phyloP scores from a whole-genome alignment of 2,329 filamentous ascomycete genomes.

The Ilyonectria mors-panacis region DNA sequence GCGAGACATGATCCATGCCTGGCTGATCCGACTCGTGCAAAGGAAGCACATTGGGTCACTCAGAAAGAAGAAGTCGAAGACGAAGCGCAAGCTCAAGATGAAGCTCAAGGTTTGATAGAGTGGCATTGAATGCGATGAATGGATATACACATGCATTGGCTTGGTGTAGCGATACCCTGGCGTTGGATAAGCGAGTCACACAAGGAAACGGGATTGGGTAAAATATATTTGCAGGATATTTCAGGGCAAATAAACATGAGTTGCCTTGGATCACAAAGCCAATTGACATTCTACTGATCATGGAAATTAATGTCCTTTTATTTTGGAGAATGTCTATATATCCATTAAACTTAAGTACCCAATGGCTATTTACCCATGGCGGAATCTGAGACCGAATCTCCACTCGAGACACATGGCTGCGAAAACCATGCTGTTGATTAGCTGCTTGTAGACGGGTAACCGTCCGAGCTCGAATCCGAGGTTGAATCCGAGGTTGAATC shows the following conservation, averaged over 20 bases:
- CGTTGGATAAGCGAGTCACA: conserved; percentile 26
- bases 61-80: conserved; percentile 56
- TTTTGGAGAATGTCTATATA: not conserved
- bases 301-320: not conserved
- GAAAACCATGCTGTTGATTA: not conserved
- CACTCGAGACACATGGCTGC: not conserved
- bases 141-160: conserved; percentile 23
- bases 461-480: not conserved
- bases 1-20: conserved; percentile 64
- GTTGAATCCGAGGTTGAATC: not conserved
- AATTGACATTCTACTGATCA: not conserved
- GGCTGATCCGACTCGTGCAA: conserved; percentile 59
- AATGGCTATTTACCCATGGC: not conserved
- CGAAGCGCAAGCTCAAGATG: conserved; percentile 41
- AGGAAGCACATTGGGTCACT: conserved; percentile 61
- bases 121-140: not conserved
- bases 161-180: conserved; percentile 43
- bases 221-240: not conserved
- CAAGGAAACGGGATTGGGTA: not conserved
- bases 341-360: not conserved
- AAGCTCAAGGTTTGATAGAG: conserved; percentile 43
- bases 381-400: not conserved
- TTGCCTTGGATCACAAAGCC: not conserved
- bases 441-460: not conserved
- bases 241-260: not conserved